phyloP scores from a whole-genome alignment of 2,329 filamentous ascomycete species.

The Pseudomassariella vexata region DNA sequence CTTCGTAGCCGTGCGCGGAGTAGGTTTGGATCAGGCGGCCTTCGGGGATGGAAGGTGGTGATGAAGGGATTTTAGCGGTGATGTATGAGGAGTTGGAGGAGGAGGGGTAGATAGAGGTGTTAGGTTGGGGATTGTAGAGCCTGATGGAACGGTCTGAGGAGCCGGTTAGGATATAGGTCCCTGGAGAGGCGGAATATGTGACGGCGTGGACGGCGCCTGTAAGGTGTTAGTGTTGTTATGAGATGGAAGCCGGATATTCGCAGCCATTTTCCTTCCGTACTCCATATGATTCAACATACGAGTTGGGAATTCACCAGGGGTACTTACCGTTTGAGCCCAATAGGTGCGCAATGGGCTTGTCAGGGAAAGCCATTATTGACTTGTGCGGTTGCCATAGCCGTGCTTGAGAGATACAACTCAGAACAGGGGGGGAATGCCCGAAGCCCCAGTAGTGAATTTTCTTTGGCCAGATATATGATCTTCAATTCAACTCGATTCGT shows the following conservation, averaged over 20 bases:
- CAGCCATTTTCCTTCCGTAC: too few species aligned
- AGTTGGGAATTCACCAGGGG: neutral
- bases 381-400: constrained; percentile 1
- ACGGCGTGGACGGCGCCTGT: constrained; percentile 67
- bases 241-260: too few species aligned
- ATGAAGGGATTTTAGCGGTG: constrained; percentile 30
- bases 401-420: too few species aligned
- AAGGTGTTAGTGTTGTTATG: constrained; percentile 6
- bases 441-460: too few species aligned
- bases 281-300: too few species aligned
- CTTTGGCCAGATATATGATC: too few species aligned
- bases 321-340: constrained; percentile 52
- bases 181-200: constrained; percentile 65
- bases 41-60: constrained; percentile 29
- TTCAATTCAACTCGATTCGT: too few species aligned
- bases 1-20: constrained; percentile 83
- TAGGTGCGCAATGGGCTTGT: constrained; percentile 47
- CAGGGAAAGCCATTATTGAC: constrained; percentile 31
- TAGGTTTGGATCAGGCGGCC: constrained; percentile 79
- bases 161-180: constrained; percentile 77
- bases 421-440: too few species aligned
- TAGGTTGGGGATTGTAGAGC: constrained; percentile 72
- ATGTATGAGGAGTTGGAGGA: constrained; percentile 18
- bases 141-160: constrained; percentile 79
- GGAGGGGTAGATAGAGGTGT: constrained; percentile 19